phyloP scores from a whole-genome alignment of 2,329 filamentous ascomycete species.

The Clarireedia sp. region DNA sequence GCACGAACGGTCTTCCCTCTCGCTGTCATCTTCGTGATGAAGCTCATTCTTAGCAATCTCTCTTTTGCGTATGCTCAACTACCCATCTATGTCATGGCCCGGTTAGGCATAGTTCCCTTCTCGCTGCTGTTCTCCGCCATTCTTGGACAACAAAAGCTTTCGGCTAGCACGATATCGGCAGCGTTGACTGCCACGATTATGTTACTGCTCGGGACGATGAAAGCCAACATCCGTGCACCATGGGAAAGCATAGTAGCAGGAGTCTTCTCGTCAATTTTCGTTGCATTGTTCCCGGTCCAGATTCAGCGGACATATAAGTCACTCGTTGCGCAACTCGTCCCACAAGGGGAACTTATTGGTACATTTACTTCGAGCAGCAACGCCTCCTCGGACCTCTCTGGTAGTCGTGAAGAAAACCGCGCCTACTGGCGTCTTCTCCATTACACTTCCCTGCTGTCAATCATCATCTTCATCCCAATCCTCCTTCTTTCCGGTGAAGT shows the following conservation, averaged over 20 bases:
- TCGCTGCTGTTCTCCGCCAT: slow-evolving; percentile 40
- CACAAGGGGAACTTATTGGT: slow-evolving; percentile 36
- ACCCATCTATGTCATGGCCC: slow-evolving; percentile 43
- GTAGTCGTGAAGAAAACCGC: slow-evolving; percentile 38
- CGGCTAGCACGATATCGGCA: slow-evolving; percentile 40
- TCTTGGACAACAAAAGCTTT: slow-evolving; percentile 38
- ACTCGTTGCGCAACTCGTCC: slow-evolving; percentile 36
- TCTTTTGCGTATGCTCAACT: slow-evolving; percentile 46
- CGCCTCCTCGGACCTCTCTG: slow-evolving; percentile 23
- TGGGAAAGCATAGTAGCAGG: slow-evolving; percentile 45
- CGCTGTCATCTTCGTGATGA: slow-evolving; percentile 41
- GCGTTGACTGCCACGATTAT: slow-evolving; percentile 43
- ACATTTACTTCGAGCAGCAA: slow-evolving; percentile 23
- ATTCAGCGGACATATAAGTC: slow-evolving; percentile 41
- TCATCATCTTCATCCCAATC: slow-evolving; percentile 41
- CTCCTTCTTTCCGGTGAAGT: slow-evolving; percentile 43
- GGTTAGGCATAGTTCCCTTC: slow-evolving; percentile 42
- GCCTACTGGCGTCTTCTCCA: slow-evolving; percentile 45
- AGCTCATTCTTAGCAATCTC: slow-evolving; percentile 44
- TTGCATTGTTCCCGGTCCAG: slow-evolving; percentile 43
- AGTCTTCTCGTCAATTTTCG: slow-evolving; percentile 43
- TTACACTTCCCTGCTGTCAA: slow-evolving; percentile 42
- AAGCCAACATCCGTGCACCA: slow-evolving; percentile 34
- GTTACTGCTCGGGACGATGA: slow-evolving; percentile 35
- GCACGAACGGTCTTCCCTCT: slow-evolving; percentile 41